Evolutionary conservation across 2,329 filamentous ascomycete species (phyloP).

Genomic region (Trichoderma simmonsii): DNA sequence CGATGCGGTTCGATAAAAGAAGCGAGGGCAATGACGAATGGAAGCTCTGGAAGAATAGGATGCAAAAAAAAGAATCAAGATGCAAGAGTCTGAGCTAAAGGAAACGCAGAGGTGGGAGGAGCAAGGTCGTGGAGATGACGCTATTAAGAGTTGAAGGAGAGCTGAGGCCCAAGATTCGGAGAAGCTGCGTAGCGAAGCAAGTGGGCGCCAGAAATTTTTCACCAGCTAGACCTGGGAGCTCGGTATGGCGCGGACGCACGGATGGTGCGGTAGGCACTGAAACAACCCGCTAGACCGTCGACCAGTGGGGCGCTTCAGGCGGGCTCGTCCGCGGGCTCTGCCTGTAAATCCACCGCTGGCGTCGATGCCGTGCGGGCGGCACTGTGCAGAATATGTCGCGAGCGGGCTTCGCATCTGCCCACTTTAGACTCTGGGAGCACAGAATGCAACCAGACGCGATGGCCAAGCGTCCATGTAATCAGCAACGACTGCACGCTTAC

Average conservation of each 20-base stretch:
- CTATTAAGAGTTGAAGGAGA: conserved; percentile 15
- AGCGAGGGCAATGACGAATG: neutral
- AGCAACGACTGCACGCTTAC: neutral
- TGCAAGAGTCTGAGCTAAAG: neutral
- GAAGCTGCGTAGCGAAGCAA: conserved; percentile 6
- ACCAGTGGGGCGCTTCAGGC: conserved; percentile 9
- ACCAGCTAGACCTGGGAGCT: conserved; percentile 10
- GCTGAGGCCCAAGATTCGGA: conserved; percentile 6
- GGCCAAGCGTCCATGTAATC: neutral
- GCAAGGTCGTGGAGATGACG: conserved; percentile 14
- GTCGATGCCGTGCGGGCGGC: neutral
- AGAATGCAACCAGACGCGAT: neutral
- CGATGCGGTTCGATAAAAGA: neutral
- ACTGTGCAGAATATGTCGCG: conserved; percentile 6
- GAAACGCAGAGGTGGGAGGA: conserved; percentile 1
- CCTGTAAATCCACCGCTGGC: neutral
- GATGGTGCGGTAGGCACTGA: conserved; percentile 11
- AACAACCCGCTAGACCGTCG: conserved; percentile 10
- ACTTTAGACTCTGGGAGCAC: neutral
- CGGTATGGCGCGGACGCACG: conserved; percentile 16
- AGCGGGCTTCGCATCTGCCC: conserved; percentile 1
- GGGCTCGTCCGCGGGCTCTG: neutral
- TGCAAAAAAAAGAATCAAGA: neutral
- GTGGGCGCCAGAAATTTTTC: conserved; percentile 16
- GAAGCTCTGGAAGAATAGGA: neutral